Evolutionary conservation across 2,329 filamentous ascomycete genomes (phyloP).

Genomic region (Aquanectria penicillioides): DNA sequence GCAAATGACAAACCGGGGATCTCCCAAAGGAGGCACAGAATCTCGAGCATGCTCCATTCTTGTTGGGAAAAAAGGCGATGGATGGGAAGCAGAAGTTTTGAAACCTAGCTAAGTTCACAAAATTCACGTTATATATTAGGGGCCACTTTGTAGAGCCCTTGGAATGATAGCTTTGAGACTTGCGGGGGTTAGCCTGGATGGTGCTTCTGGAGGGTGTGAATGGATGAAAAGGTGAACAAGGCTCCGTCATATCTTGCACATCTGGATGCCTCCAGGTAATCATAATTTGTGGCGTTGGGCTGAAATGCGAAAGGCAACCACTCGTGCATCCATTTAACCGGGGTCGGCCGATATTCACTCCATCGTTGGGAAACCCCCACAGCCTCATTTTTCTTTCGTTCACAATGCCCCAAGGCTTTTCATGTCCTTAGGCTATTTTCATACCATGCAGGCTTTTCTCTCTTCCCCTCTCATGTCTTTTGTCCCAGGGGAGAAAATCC

Average conservation of each 20-base stretch:
- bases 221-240: background rate
- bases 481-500: no score
- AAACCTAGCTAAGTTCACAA: background rate
- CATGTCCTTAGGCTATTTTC: no score
- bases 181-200: no score
- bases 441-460: no score
- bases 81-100: background rate
- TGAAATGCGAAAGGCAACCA: constrained; percentile 13
- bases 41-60: background rate
- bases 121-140: background rate
- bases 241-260: no score
- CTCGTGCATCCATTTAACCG: background rate
- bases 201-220: background rate
- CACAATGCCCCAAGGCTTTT: no score
- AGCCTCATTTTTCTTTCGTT: no score
- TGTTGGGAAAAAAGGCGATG: background rate
- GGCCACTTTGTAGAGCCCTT: no score
- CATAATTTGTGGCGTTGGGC: constrained; percentile 3
- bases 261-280: background rate
- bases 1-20: constrained; percentile 22
- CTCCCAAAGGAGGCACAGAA: background rate
- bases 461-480: no score
- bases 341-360: no score
- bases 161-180: no score
- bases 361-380: no score